Evolutionary conservation across 192 early-diverging fungal genomes (phyloP).

Genomic region (Gamsiella multidivaricata): DNA sequence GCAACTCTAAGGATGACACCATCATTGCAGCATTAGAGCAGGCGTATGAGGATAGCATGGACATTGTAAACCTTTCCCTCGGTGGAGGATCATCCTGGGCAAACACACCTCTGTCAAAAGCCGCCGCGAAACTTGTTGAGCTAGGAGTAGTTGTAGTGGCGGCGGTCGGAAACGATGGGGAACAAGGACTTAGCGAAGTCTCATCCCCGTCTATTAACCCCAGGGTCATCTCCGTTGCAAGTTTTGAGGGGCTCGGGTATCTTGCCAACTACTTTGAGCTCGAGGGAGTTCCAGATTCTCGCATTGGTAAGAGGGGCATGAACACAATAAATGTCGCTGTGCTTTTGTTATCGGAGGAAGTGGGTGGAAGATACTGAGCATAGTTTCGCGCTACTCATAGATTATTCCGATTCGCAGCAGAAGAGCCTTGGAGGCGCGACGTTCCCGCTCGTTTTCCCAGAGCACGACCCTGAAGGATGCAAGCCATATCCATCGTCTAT

Average conservation of each 20-base stretch:
- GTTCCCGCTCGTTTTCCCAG: slow-evolving; percentile 55
- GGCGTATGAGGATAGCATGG: slow-evolving; percentile 75
- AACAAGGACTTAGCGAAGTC: slow-evolving; percentile 64
- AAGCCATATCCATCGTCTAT: slow-evolving; percentile 24
- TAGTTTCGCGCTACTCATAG: not conserved
- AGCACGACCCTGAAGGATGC: slow-evolving; percentile 36
- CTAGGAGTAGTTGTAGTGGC: slow-evolving; percentile 64
- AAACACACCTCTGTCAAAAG: slow-evolving; percentile 67
- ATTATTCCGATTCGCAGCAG: slow-evolving; percentile 48
- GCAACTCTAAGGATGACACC: slow-evolving; percentile 72
- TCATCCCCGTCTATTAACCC: slow-evolving; percentile 67
- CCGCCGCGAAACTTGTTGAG: slow-evolving; percentile 59
- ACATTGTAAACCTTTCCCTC: slow-evolving; percentile 88
- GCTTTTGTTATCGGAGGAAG: too few relatives aligned
- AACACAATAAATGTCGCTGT: too few relatives aligned
- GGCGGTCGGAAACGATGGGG: slow-evolving; percentile 76
- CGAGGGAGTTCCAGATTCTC: not conserved
- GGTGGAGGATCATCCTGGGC: slow-evolving; percentile 74
- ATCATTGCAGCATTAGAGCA: slow-evolving; percentile 79
- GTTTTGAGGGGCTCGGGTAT: slow-evolving; percentile 58
- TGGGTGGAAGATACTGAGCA: too few relatives aligned
- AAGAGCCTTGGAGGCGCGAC: slow-evolving; percentile 29
- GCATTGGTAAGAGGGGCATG: slow-evolving; percentile 27
- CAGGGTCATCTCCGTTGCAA: slow-evolving; percentile 70
- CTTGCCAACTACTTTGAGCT: slow-evolving; percentile 47